phyloP scores from a whole-genome alignment of 176 grass and related monocot species.

The Aegilops sharonensis region DNA sequence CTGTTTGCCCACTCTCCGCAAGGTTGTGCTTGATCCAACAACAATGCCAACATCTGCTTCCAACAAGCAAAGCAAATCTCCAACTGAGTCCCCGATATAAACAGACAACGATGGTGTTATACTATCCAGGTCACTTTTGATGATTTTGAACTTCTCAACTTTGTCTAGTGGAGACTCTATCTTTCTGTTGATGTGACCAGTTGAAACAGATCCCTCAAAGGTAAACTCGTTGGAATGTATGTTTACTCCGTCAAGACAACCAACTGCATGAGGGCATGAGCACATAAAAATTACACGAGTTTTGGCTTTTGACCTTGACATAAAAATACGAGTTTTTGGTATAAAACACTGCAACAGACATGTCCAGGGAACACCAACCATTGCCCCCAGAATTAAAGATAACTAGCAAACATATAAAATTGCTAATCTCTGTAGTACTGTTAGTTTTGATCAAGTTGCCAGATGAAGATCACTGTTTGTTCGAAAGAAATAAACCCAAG shows the following conservation, averaged over 20 bases:
- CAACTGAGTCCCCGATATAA: conserved; percentile 88
- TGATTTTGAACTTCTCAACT: conserved; percentile 68
- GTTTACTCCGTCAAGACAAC: conserved; percentile 72
- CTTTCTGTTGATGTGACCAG: conserved; percentile 71
- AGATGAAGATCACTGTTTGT: not conserved
- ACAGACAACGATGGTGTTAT: conserved; percentile 43
- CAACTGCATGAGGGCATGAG: conserved; percentile 52
- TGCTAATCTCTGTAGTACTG: not conserved
- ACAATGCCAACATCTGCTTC: conserved; percentile 95
- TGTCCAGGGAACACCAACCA: not conserved
- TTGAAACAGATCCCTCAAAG: conserved; percentile 84
- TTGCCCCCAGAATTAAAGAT: not conserved
- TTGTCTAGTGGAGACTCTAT: conserved; percentile 88
- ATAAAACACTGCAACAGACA: not conserved
- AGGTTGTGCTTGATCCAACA: conserved; percentile 77
- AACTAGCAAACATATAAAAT: not conserved
- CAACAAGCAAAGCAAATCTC: conserved; percentile 93
- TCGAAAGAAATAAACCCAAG: not conserved
- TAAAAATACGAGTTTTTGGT: not conserved
- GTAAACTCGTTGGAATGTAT: conserved; percentile 93
- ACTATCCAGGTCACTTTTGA: conserved; percentile 31
- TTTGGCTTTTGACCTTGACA: not conserved
- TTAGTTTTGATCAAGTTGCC: not conserved
- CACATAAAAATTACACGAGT: conserved; percentile 4
- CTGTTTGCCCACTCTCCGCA: conserved; percentile 79